phyloP scores from a whole-genome alignment of 208 protist species.

The Wallacemonas sp. region DNA sequence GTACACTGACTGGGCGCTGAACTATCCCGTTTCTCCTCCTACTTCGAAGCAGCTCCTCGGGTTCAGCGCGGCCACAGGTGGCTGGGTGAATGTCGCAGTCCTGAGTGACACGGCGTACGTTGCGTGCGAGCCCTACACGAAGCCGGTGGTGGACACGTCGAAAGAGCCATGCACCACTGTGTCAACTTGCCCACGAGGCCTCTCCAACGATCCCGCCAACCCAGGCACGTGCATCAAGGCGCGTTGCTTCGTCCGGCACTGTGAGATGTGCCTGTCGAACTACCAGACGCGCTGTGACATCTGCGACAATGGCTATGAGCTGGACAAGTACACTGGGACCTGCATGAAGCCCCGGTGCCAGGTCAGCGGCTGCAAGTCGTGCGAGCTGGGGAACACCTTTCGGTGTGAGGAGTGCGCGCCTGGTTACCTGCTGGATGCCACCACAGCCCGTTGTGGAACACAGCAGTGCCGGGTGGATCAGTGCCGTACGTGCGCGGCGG shows the following conservation, averaged over 20 bases:
- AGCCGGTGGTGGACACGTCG: background rate
- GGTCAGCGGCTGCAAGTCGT: constrained; percentile 8
- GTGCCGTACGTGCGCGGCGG: background rate
- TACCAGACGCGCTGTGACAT: constrained; percentile 8
- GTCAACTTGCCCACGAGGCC: background rate
- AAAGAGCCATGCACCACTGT: background rate
- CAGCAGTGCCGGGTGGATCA: background rate
- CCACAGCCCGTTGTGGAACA: background rate
- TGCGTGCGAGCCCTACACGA: constrained; percentile 6
- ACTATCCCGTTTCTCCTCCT: background rate
- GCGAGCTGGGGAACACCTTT: constrained; percentile 1
- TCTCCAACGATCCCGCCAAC: constrained; percentile 12
- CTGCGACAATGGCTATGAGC: background rate
- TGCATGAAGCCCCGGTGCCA: constrained; percentile 14
- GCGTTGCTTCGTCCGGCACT: constrained; percentile 2
- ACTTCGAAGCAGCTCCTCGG: background rate
- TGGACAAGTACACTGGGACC: constrained; percentile 14
- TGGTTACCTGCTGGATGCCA: background rate
- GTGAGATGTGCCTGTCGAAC: constrained; percentile 2
- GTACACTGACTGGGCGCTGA: constrained; percentile 7
- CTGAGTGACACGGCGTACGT: background rate
- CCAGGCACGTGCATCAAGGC: constrained; percentile 5
- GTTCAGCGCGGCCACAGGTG: constrained; percentile 10
- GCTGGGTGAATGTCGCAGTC: constrained; percentile 6
- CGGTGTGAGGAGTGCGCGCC: constrained; percentile 6